phyloP scores from a whole-genome alignment of 352 stramenopile genomes.

The Pythium utonaiense region DNA sequence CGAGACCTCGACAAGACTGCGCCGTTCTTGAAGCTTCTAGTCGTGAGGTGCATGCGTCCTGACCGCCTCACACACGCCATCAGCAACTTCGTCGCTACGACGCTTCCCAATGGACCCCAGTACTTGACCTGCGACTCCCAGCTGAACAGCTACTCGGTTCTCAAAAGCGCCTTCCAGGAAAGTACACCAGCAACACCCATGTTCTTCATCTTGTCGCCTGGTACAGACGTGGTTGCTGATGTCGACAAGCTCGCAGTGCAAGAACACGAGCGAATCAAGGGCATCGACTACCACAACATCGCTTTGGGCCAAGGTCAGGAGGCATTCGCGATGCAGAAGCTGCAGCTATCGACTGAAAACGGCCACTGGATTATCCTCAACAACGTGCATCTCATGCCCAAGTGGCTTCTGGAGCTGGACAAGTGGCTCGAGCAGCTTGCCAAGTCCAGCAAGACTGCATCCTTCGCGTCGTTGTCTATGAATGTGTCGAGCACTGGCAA shows the following conservation, averaged over 20 bases:
- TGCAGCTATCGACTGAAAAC: constrained; percentile 86
- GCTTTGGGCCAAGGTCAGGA: constrained; percentile 94
- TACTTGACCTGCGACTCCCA: constrained; percentile 88
- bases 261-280: constrained; percentile 91
- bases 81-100: constrained; percentile 89
- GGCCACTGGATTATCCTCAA: constrained; percentile 95
- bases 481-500: constrained; percentile 17
- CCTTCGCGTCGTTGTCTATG: constrained; percentile 31
- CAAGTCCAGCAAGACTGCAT: constrained; percentile 52
- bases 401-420: constrained; percentile 92
- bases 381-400: constrained; percentile 94
- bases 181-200: constrained; percentile 94
- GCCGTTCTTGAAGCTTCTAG: constrained; percentile 92
- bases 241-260: constrained; percentile 93
- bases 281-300: constrained; percentile 95
- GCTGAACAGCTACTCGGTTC: constrained; percentile 93
- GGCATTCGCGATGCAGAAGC: constrained; percentile 83
- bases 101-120: constrained; percentile 69
- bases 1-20: constrained; percentile 87
- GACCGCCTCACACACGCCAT: constrained; percentile 93
- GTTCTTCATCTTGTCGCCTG: constrained; percentile 96
- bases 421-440: constrained; percentile 87
- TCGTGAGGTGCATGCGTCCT: constrained; percentile 92
- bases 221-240: constrained; percentile 95
- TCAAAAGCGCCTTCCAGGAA: constrained; percentile 93